phyloP scores from a whole-genome alignment of 164 flowering plant genomes.

The Stephania yunnanensis region DNA sequence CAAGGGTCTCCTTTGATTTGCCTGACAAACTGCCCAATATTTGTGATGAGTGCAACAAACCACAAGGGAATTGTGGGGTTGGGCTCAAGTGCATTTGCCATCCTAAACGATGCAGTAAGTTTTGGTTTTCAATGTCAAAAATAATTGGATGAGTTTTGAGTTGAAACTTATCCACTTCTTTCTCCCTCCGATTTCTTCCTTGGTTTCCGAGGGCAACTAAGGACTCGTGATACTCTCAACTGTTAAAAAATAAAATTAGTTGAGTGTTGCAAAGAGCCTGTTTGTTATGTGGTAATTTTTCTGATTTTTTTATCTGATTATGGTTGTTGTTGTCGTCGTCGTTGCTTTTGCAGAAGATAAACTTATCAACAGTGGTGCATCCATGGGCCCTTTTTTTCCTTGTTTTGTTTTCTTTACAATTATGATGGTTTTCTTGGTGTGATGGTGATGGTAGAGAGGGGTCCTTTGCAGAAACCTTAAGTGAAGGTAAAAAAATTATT shows the following conservation, averaged over 20 bases:
- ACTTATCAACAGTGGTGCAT: conserved; percentile 26
- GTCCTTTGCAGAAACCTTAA: background rate
- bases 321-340: background rate
- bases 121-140: background rate
- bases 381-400: conserved; percentile 17
- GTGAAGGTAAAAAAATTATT: background rate
- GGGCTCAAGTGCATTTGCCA: conserved; percentile 61
- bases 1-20: conserved; percentile 47
- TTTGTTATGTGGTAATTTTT: too few relatives aligned
- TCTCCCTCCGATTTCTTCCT: too few relatives aligned
- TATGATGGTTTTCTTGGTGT: conserved; percentile 8
- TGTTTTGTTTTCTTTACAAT: conserved; percentile 17
- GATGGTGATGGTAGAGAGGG: conserved; percentile 1
- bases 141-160: background rate
- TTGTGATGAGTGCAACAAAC: conserved; percentile 54
- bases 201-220: too few relatives aligned
- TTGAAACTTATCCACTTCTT: too few relatives aligned
- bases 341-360: conserved; percentile 40
- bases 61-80: conserved; percentile 52
- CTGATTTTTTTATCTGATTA: background rate
- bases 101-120: conserved; percentile 52
- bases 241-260: too few relatives aligned
- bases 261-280: too few relatives aligned
- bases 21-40: conserved; percentile 46
- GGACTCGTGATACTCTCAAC: too few relatives aligned